These are phyloP conservation scores for Saturnispora ahearnii DNA, from an alignment of 805 yeast genomes.

Conservation along the genomic window DNA sequence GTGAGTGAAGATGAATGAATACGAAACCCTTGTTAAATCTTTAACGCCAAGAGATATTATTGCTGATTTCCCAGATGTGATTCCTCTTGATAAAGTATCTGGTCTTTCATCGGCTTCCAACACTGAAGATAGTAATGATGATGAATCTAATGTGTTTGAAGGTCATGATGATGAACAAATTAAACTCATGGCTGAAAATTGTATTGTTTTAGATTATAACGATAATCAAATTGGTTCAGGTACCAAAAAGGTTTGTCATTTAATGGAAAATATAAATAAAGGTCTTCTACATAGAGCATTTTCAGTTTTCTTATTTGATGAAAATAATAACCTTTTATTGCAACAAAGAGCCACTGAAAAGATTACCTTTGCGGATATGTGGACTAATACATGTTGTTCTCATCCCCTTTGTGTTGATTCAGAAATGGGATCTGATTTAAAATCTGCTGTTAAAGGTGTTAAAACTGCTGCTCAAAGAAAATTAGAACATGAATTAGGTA, in stretches of 20 bases:
- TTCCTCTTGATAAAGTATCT: constrained; percentile 50
- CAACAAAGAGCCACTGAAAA: constrained; percentile 97
- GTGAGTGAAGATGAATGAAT: constrained; percentile 18
- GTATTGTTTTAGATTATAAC: constrained; percentile 84
- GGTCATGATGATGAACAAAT: constrained; percentile 96
- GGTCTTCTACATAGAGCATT: constrained; percentile 94
- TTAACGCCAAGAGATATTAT: constrained; percentile 44
- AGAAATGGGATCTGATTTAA: constrained; percentile 64
- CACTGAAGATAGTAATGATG: constrained; percentile 21
- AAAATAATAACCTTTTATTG: constrained; percentile 62
- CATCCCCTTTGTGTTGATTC: constrained; percentile 83
- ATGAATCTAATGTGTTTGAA: constrained; percentile 40
- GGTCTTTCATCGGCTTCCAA: constrained; percentile 43
- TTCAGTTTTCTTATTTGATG: constrained; percentile 86
- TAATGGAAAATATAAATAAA: constrained; percentile 75
- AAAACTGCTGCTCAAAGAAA: constrained; percentile 87
- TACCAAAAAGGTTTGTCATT: constrained; percentile 81
- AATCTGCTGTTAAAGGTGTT: constrained; percentile 64
- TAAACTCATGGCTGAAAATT: constrained; percentile 89
- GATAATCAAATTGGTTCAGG: constrained; percentile 90
- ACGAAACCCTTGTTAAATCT: constrained; percentile 45
- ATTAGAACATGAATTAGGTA: constrained; percentile 89
- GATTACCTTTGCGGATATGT: constrained; percentile 91
- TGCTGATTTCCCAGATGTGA: constrained; percentile 54
- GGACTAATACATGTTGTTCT: constrained; percentile 99